Conservation (phyloP, 176 grass and related monocot genomes). For the sorghum (Sorghum bicolor) region DNA sequence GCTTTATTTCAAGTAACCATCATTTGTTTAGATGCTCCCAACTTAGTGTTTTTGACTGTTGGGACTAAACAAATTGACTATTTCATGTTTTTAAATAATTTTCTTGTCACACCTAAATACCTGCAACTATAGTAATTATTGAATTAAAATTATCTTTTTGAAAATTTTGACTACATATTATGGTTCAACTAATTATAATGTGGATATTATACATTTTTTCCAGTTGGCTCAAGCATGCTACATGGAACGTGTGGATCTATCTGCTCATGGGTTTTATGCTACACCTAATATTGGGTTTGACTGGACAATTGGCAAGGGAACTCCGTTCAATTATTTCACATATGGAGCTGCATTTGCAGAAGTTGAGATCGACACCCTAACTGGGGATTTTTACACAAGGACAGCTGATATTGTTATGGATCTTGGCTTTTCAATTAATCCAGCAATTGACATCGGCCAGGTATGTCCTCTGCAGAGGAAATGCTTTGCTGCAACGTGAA, state of each 20-base stretch:
- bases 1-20: background rate
- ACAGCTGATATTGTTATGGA: conserved; percentile 89
- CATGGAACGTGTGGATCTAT: conserved; percentile 85
- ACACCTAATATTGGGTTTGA: conserved; percentile 83
- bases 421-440: conserved; percentile 89
- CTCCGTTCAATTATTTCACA: conserved; percentile 83
- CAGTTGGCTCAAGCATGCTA: conserved; percentile 74
- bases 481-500: background rate
- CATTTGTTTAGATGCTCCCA: background rate
- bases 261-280: conserved; percentile 91
- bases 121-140: background rate
- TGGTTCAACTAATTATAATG: conserved; percentile 15
- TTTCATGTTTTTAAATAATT: background rate
- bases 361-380: conserved; percentile 95
- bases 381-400: conserved; percentile 92
- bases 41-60: background rate
- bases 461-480: conserved; percentile 24
- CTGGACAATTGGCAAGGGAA: conserved; percentile 67
- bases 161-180: background rate
- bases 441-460: conserved; percentile 95
- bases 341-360: conserved; percentile 98
- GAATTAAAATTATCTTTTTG: background rate
- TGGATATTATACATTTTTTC: conserved; percentile 5
- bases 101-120: background rate
- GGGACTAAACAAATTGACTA: background rate